phyloP scores from a whole-genome alignment of 2,329 filamentous ascomycete species.

The Phyllosticta capitalensis region DNA sequence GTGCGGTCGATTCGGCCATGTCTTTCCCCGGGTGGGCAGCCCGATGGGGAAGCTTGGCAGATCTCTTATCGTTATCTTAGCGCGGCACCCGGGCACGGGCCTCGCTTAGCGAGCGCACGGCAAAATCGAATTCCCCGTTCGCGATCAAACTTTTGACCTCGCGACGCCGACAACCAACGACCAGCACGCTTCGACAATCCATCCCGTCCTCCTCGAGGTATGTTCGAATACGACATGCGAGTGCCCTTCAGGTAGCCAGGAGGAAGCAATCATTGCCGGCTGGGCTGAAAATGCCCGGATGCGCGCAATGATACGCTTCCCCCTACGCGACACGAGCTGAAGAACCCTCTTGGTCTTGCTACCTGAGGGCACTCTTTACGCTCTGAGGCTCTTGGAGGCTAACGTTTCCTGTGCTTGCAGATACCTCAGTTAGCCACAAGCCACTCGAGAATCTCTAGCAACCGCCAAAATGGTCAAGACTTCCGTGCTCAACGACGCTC shows the following conservation, averaged over 20 bases:
- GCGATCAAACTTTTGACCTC: not conserved
- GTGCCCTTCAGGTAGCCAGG: conserved; percentile 44
- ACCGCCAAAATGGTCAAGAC: conserved; percentile 96
- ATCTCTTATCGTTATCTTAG: not conserved
- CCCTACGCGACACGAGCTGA: conserved; percentile 50
- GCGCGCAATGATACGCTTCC: conserved; percentile 35
- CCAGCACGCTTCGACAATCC: conserved; percentile 13
- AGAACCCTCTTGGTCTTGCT: conserved; percentile 50
- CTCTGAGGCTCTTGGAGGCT: conserved; percentile 56
- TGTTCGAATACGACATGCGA: conserved; percentile 21
- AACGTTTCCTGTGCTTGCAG: conserved; percentile 39
- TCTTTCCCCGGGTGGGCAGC: not conserved
- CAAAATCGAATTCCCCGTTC: not conserved
- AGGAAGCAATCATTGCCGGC: conserved; percentile 33
- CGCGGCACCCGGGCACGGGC: not conserved
- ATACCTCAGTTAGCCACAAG: conserved; percentile 50
- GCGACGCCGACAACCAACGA: conserved; percentile 5
- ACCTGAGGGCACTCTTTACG: conserved; percentile 56
- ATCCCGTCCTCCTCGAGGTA: conserved; percentile 26
- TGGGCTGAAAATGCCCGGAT: not conserved
- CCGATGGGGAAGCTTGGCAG: not conserved
- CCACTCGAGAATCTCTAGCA: conserved; percentile 72
- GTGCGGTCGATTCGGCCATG: not conserved
- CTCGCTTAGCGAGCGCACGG: conserved; percentile 3
- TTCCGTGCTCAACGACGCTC: conserved; percentile 98